Percentiles rank a stretch among this genome's conserved stretches.
These are phyloP conservation scores for Termitomyces sp. DNA, from an alignment of 1,284 basidiomycete genomes.

Conservation along the genomic window DNA sequence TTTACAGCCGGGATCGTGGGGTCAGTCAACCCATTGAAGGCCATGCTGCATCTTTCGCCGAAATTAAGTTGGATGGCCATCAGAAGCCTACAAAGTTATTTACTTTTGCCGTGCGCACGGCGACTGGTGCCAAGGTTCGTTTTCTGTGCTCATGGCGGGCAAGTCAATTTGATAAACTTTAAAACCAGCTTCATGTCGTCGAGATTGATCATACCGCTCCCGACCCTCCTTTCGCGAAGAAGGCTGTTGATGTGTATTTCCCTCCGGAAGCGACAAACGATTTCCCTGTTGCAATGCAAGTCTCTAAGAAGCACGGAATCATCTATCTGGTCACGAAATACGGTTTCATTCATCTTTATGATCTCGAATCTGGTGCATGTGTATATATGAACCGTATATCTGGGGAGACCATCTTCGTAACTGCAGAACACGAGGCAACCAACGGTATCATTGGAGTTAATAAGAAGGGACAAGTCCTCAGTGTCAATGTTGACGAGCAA, in stretches of 20 bases:
- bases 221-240: slow-evolving; percentile 97
- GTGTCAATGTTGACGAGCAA: slow-evolving; percentile 95
- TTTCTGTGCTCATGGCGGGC: slow-evolving; percentile 1
- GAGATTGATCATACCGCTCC: slow-evolving; percentile 96
- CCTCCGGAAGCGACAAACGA: slow-evolving; percentile 97
- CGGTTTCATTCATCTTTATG: slow-evolving; percentile 99
- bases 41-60: slow-evolving; percentile 95
- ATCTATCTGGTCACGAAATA: slow-evolving; percentile 98
- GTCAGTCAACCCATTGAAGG: slow-evolving; percentile 99
- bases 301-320: slow-evolving; percentile 96
- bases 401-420: slow-evolving; percentile 99
- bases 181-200: slow-evolving; percentile 86
- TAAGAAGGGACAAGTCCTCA: slow-evolving; percentile 98
- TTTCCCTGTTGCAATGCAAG: slow-evolving; percentile 99
- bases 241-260: slow-evolving; percentile 99
- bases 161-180: slow-evolving; percentile 11
- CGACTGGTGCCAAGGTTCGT: slow-evolving; percentile 90
- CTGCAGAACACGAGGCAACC: slow-evolving; percentile 90
- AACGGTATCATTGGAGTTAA: slow-evolving; percentile 99
- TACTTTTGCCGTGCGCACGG: slow-evolving; percentile 92
- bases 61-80: slow-evolving; percentile 86
- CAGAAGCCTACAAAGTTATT: slow-evolving; percentile 87
- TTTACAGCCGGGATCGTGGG: slow-evolving; percentile 88
- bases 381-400: slow-evolving; percentile 99
- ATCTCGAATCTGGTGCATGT: slow-evolving; percentile 97